Conservation (phyloP, 441 rosid genomes). For the Adansonia madagascariensis region DNA sequence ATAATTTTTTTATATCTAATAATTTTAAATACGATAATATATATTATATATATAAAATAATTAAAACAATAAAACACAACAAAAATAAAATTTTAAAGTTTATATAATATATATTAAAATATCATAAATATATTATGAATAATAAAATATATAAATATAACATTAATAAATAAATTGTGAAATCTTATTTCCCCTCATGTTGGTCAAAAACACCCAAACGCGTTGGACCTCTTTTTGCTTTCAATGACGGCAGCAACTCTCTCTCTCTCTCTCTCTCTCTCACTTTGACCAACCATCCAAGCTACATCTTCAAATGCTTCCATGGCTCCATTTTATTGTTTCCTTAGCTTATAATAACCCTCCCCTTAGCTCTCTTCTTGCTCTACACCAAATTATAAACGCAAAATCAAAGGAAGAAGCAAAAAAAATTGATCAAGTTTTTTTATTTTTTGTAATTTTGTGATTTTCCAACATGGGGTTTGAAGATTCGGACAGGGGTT, state of each 20-base stretch:
- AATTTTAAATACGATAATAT: no score
- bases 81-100: no score
- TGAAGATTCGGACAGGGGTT: conserved; percentile 11
- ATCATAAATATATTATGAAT: no score
- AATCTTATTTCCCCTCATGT: no score
- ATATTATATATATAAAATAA: no score
- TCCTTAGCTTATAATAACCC: neutral
- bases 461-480: neutral
- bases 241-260: neutral
- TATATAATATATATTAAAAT: no score
- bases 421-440: no score
- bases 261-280: neutral
- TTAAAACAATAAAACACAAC: no score
- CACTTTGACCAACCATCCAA: neutral
- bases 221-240: neutral
- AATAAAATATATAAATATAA: no score
- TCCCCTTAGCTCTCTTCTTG: neutral
- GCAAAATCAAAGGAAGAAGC: neutral
- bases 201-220: conserved; percentile 14
- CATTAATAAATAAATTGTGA: no score
- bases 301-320: neutral
- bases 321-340: neutral
- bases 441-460: neutral
- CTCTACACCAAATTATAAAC: neutral
- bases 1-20: no score